Conservation (phyloP, 768 basidiomycete genomes). For the Cyathus striatus region DNA sequence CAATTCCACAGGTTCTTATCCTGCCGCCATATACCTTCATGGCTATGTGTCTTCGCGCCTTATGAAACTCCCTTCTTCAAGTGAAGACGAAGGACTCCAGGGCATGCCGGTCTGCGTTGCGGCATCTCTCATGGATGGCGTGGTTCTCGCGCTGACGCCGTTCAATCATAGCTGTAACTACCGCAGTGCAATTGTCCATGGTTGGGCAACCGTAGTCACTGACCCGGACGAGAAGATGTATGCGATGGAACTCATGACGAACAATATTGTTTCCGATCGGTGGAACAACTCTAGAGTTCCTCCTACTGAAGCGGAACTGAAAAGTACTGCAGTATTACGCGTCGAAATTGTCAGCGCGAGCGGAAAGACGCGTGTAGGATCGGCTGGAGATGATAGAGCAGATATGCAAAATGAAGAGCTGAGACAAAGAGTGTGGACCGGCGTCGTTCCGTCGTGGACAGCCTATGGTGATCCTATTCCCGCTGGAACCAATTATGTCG, state of each 20-base stretch:
- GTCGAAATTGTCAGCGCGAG: slow-evolving; percentile 22
- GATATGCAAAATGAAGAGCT: slow-evolving; percentile 14
- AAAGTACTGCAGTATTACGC: slow-evolving; percentile 15
- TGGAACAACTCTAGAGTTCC: slow-evolving; percentile 21
- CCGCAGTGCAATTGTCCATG: slow-evolving; percentile 20
- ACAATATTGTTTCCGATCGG: slow-evolving; percentile 13
- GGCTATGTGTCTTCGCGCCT: slow-evolving; percentile 16
- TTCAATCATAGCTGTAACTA: slow-evolving; percentile 23
- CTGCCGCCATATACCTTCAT: slow-evolving; percentile 16
- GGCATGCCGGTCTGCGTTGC: slow-evolving; percentile 19
- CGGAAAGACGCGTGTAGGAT: slow-evolving; percentile 17
- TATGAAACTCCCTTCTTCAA: slow-evolving; percentile 11
- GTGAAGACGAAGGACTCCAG: slow-evolving; percentile 7
- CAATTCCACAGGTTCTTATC: slow-evolving; percentile 3
- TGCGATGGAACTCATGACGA: slow-evolving; percentile 16
- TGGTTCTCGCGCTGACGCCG: slow-evolving; percentile 20
- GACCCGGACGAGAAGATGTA: slow-evolving; percentile 17
- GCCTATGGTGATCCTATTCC: slow-evolving; percentile 14
- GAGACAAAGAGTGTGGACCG: slow-evolving; percentile 16
- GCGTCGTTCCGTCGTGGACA: slow-evolving; percentile 12
- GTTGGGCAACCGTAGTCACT: slow-evolving; percentile 12
- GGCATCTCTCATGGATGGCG: slow-evolving; percentile 19
- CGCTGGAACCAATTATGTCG: neutral
- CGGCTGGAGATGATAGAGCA: slow-evolving; percentile 13
- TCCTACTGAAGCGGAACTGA: slow-evolving; percentile 16